Evolutionary conservation across 2,329 filamentous ascomycete species (phyloP).

Genomic region (Gyromitra esculenta): DNA sequence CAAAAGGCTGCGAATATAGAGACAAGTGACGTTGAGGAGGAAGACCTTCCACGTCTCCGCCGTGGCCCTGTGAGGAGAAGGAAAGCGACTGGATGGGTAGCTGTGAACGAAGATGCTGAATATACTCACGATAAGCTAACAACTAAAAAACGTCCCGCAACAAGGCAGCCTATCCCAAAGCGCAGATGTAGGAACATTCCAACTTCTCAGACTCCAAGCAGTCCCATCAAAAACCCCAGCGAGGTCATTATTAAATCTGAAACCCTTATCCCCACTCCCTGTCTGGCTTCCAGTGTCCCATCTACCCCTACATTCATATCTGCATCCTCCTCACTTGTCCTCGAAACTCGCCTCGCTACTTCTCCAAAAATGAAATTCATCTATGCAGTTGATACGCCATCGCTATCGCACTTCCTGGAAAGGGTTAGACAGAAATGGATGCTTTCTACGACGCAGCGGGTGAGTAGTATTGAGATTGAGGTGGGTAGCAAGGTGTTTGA

Average conservation of each 20-base stretch:
- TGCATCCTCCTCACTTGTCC: slow-evolving; percentile 1
- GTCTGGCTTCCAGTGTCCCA: neutral
- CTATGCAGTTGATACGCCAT: slow-evolving; percentile 27
- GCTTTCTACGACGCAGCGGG: slow-evolving; percentile 1
- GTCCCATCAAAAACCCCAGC: neutral
- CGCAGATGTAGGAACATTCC: neutral
- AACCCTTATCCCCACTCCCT: neutral
- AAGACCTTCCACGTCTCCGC: neutral
- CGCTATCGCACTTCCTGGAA: slow-evolving; percentile 20
- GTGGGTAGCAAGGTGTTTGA: slow-evolving; percentile 21
- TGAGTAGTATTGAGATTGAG: slow-evolving; percentile 22
- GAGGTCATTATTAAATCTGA: neutral
- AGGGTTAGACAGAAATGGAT: slow-evolving; percentile 28
- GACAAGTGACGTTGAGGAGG: neutral
- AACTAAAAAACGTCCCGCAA: neutral
- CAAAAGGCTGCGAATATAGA: neutral
- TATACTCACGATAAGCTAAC: neutral
- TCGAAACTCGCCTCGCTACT: slow-evolving; percentile 24
- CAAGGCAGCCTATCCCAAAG: neutral
- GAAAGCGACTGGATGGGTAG: slow-evolving; percentile 2
- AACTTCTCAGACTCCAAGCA: neutral
- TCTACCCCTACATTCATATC: too few relatives aligned
- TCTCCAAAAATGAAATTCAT: slow-evolving; percentile 32
- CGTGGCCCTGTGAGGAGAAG: neutral
- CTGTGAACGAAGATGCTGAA: slow-evolving; percentile 1